A percentile compares a stretch with the other conserved stretches of the same genome.
Conservation (phyloP, 331 rosid genomes). For the Ulmus americana region DNA sequence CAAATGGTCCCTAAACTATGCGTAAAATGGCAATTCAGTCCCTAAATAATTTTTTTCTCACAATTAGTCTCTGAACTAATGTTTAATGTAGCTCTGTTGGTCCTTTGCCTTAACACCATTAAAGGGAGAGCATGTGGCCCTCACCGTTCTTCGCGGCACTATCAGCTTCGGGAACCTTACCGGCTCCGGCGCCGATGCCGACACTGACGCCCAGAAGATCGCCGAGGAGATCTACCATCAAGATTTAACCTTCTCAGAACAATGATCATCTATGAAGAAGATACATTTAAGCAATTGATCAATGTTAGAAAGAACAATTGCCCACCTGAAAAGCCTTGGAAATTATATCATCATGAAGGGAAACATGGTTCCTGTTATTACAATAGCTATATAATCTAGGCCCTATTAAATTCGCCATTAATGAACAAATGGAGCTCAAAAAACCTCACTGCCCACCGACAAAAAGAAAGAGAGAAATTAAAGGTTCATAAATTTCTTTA, state of each 20-base stretch:
- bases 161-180: too few species aligned
- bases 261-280: constrained; percentile 11
- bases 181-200: too few species aligned
- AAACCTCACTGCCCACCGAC: constrained; percentile 30
- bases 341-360: constrained; percentile 91
- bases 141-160: too few species aligned
- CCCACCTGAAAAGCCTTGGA: constrained; percentile 95
- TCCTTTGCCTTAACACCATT: too few species aligned
- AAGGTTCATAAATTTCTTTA: constrained; percentile 21
- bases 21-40: too few species aligned
- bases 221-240: not conserved
- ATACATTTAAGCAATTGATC: not conserved
- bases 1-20: too few species aligned
- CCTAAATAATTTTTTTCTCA: too few species aligned
- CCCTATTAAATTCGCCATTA: constrained; percentile 78
- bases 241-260: constrained; percentile 7
- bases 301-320: not conserved
- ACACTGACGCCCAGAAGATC: too few species aligned
- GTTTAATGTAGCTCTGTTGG: too few species aligned
- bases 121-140: too few species aligned
- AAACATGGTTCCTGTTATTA: constrained; percentile 86
- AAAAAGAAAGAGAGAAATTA: constrained; percentile 11
- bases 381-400: constrained; percentile 93
- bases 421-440: constrained; percentile 25
- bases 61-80: too few species aligned